Conservation (phyloP, 371 early-diverging fungal genomes). For the Gilbertella persicaria region DNA sequence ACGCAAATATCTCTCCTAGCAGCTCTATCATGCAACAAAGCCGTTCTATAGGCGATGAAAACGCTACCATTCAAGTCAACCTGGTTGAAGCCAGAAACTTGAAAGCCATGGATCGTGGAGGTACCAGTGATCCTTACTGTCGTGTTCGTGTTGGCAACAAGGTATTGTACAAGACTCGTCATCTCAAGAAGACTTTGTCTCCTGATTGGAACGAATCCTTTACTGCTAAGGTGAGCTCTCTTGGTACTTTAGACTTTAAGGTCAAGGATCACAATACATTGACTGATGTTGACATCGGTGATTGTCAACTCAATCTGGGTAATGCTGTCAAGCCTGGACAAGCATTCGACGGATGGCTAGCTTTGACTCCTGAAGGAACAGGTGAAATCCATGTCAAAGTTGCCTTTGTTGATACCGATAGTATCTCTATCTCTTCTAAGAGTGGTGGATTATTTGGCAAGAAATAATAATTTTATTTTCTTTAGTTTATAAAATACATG, state of each 20-base stretch:
- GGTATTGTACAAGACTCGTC: constrained; percentile 72
- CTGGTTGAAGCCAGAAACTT: constrained; percentile 59
- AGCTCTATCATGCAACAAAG: constrained; percentile 10
- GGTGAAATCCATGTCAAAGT: constrained; percentile 48
- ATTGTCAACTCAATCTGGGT: constrained; percentile 53
- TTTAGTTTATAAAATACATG: background rate
- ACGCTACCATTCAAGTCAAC: constrained; percentile 42
- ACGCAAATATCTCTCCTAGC: constrained; percentile 16
- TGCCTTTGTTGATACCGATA: constrained; percentile 11
- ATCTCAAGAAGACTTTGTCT: constrained; percentile 74
- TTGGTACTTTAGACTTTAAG: constrained; percentile 51
- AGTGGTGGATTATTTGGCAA: constrained; percentile 16
- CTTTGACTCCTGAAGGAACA: constrained; percentile 40
- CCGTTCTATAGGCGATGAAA: constrained; percentile 25
- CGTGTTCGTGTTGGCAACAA: constrained; percentile 62
- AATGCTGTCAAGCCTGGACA: constrained; percentile 41
- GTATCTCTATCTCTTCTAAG: constrained; percentile 9
- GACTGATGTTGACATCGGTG: constrained; percentile 69
- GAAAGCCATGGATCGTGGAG: constrained; percentile 61
- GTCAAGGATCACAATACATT: constrained; percentile 75
- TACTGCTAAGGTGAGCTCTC: constrained; percentile 29
- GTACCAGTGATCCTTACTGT: constrained; percentile 66
- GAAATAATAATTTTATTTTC: constrained; percentile 1
- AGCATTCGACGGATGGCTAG: constrained; percentile 49
- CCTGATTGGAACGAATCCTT: constrained; percentile 68